These are phyloP conservation scores for Hansenula sp. DNA, from an alignment of 1,139 yeast genomes.

Conservation along the genomic window DNA sequence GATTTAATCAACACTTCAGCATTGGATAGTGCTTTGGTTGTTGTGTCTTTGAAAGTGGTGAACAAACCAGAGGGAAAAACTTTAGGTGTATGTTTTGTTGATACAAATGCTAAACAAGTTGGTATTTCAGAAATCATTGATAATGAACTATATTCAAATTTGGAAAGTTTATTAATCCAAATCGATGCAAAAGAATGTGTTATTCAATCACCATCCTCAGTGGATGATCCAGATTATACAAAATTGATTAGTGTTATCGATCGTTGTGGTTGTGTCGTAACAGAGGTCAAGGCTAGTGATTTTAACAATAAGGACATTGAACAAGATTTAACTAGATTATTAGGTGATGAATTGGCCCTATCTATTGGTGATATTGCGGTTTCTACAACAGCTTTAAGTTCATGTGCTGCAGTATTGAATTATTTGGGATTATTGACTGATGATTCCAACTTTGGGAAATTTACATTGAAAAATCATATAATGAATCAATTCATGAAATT, in stretches of 20 bases:
- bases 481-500: conserved; percentile 78
- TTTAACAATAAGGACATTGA: conserved; percentile 55
- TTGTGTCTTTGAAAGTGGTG: conserved; percentile 65
- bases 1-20: conserved; percentile 58
- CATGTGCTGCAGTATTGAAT: conserved; percentile 56
- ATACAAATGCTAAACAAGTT: conserved; percentile 59
- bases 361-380: conserved; percentile 51
- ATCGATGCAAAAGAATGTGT: conserved; percentile 85
- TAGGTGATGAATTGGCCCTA: conserved; percentile 50
- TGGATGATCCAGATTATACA: conserved; percentile 35
- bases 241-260: conserved; percentile 62
- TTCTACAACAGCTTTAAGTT: conserved; percentile 38
- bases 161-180: conserved; percentile 83
- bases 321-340: conserved; percentile 63
- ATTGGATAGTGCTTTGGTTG: conserved; percentile 56
- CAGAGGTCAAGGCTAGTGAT: conserved; percentile 51
- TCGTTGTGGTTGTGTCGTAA: conserved; percentile 69
- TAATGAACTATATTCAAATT: conserved; percentile 79
- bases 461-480: conserved; percentile 59
- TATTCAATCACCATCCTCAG: conserved; percentile 43
- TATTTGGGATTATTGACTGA: conserved; percentile 63
- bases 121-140: conserved; percentile 81
- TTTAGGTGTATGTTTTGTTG: conserved; percentile 80
- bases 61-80: conserved; percentile 43
- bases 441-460: conserved; percentile 47